Percentiles rank a stretch among this genome's conserved stretches.
Conservation (phyloP, 2,329 filamentous ascomycete genomes). For the Colletotrichum zoysiae region DNA sequence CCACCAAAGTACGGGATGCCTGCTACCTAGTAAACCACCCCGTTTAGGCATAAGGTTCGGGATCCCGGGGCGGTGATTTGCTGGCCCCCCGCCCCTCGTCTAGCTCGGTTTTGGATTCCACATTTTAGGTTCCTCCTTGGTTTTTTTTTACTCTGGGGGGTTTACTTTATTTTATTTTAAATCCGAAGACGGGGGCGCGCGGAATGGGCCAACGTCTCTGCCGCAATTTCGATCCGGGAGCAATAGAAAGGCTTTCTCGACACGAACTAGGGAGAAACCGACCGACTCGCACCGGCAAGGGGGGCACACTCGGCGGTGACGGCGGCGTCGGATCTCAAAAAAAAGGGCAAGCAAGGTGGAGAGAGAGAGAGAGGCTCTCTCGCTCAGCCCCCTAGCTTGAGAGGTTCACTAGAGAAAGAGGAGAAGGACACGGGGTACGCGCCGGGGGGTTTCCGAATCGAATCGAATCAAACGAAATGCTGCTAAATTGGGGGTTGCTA, state of each 20-base stretch:
- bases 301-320: not conserved
- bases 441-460: not conserved
- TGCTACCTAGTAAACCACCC: not conserved
- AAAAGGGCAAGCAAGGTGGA: not conserved
- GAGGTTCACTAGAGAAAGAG: not conserved
- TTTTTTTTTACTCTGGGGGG: not conserved
- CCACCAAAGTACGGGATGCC: too few relatives aligned
- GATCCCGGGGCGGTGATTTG: not conserved
- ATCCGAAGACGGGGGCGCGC: not conserved
- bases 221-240: not conserved
- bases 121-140: too few relatives aligned
- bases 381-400: not conserved
- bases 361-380: too few relatives aligned
- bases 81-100: not conserved
- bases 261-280: not conserved
- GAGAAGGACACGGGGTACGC: too few relatives aligned
- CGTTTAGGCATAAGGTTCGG: not conserved
- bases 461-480: not conserved
- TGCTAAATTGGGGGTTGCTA: not conserved
- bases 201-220: not conserved
- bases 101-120: not conserved
- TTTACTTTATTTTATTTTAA: not conserved
- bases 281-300: not conserved
- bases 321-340: not conserved
- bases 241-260: not conserved